Percentiles rank a stretch among this genome's conserved stretches.
phyloP scores from a whole-genome alignment of 495 filamentous ascomycete genomes.

The Penicillium fimorum region DNA sequence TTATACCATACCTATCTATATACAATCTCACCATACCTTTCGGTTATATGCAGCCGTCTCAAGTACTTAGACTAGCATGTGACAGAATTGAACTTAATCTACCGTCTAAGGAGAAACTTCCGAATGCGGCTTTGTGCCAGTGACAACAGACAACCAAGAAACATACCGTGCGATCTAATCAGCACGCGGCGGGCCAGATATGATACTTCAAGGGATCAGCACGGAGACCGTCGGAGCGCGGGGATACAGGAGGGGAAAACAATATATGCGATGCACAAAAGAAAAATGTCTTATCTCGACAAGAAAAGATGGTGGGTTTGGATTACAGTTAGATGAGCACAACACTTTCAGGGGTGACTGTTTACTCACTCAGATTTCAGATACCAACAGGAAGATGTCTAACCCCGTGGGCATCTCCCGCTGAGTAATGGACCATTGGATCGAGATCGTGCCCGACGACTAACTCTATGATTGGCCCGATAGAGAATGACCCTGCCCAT shows the following conservation, averaged over 20 bases:
- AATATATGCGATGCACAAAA: neutral
- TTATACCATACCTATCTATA: neutral
- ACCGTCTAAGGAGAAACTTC: neutral
- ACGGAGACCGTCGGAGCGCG: constrained; percentile 31
- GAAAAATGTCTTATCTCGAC: neutral
- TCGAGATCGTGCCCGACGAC: constrained; percentile 11
- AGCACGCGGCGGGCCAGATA: neutral
- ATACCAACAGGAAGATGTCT: neutral
- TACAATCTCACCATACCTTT: neutral
- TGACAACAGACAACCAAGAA: neutral
- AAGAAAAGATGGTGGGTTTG: neutral
- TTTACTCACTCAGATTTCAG: neutral
- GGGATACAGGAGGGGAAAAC: constrained; percentile 5
- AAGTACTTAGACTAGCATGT: neutral
- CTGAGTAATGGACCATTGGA: neutral
- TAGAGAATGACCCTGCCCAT: neutral
- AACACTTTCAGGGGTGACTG: neutral
- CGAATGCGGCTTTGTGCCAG: neutral
- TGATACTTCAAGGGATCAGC: neutral
- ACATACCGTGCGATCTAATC: neutral
- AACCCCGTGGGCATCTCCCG: neutral
- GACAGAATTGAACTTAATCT: neutral
- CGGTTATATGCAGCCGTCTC: neutral
- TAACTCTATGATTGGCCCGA: constrained; percentile 8
- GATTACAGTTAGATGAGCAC: no score